These are phyloP conservation scores for Cutaneotrichosporon cyanovorans DNA, from an alignment of 1,284 basidiomycete genomes.

Conservation along the genomic window DNA sequence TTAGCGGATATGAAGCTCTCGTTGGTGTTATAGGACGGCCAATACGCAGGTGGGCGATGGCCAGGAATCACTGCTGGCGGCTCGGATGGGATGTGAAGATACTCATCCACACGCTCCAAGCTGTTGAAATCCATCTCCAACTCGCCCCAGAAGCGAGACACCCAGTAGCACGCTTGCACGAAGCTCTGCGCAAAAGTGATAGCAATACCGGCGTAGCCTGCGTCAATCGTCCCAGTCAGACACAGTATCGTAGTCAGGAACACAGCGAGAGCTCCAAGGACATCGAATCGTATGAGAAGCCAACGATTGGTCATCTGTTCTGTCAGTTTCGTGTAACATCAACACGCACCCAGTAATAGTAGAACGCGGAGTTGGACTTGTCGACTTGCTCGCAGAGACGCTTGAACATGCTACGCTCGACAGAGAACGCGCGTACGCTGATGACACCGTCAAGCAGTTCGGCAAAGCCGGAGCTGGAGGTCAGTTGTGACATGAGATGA, in stretches of 20 bases:
- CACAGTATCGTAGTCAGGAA: constrained; percentile 68
- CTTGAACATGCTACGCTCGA: constrained; percentile 69
- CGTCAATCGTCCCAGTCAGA: constrained; percentile 58
- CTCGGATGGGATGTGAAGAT: constrained; percentile 78
- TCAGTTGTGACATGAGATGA: background rate
- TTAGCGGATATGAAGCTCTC: constrained; percentile 55
- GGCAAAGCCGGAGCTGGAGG: constrained; percentile 57
- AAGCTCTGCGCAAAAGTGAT: constrained; percentile 56
- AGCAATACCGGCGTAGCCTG: constrained; percentile 74
- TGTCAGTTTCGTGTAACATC: background rate
- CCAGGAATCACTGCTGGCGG: constrained; percentile 63
- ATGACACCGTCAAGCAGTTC: constrained; percentile 70
- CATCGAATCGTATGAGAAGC: constrained; percentile 61
- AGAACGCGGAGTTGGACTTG: constrained; percentile 49
- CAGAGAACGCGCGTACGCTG: constrained; percentile 82
- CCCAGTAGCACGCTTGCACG: constrained; percentile 44
- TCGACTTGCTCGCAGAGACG: constrained; percentile 64
- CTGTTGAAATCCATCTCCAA: constrained; percentile 57
- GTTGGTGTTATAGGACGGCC: constrained; percentile 56
- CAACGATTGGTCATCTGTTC: constrained; percentile 13
- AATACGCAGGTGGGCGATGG: constrained; percentile 68
- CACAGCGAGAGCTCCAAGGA: constrained; percentile 66
- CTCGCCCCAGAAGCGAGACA: constrained; percentile 44
- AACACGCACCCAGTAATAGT: constrained; percentile 40
- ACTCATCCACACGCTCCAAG: constrained; percentile 82